Base-by-base conservation (phyloP, 441 rosid genomes). In the Theobroma grandiflorum region DNA sequence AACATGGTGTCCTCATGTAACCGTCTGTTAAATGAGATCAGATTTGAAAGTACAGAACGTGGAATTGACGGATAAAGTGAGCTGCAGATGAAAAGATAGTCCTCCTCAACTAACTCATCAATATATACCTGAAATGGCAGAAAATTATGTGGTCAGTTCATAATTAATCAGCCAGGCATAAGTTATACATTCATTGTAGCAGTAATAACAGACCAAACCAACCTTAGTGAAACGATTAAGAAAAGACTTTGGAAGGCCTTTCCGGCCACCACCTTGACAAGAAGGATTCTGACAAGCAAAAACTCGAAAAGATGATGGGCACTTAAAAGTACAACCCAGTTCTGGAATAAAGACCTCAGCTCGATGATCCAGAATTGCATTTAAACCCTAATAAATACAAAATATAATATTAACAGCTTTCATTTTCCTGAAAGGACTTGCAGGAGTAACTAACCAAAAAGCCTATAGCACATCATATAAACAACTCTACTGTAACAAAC, bases 251-350 rank as follows among this genome's bases (percentile, higher is more conserved):
- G 99, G 99, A 80, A 97, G 98, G 84, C 98, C 98, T 87, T 97
- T 97, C 85, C 99, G 87, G 63, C 99, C 99, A 85, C 99, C 99
- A 76, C 99, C 99, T 87, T 97, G 99, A 83, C 91, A 89, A 73
- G 98, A 89, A 84, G 99, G 99, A 87, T 97, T 97, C 88, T 97
- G 99, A 85, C 99, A 97, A 61, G 99, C 98, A 86, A 97, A 97
- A 82, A 97, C 88, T 85, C 96, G 92, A 78, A 97, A 97, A 74
- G 98, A 86, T 65, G 94, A 80, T 26, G 97, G 98, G 67, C 99
- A 97, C 77, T 83, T 92, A 83, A 90, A 97, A 53, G 98, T 90
- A 80, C 81, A 88, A 68, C 95, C 94, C 43, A 97, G 90, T 86
- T 97, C 99, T 35, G 99, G 99, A 83, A 97, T 93, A 85, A 93